Percentiles rank a stretch among this genome's conserved stretches.
Evolutionary conservation across 2,329 filamentous ascomycete species (phyloP).

Genomic region (Trichoderma cornu-damae): DNA sequence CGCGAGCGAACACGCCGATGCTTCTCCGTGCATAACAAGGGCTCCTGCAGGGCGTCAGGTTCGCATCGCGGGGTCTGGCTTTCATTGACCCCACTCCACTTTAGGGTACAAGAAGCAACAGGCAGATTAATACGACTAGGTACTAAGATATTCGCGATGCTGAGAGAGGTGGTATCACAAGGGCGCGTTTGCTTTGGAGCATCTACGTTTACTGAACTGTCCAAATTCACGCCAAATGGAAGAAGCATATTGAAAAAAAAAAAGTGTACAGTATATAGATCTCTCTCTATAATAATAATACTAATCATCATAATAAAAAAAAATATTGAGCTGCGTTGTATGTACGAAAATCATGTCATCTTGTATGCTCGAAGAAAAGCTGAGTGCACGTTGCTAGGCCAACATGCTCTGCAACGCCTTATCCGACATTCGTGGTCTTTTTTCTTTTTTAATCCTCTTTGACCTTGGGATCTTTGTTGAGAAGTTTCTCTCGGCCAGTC

Average conservation of each 20-base stretch:
- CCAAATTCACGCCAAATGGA: too few species aligned
- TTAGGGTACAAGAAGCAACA: background rate
- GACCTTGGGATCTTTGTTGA: constrained; percentile 41
- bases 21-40: too few species aligned
- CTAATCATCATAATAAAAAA: background rate
- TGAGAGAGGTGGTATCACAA: too few species aligned
- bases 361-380: background rate
- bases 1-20: too few species aligned
- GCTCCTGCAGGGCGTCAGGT: constrained; percentile 8
- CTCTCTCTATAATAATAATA: background rate
- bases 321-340: background rate
- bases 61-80: constrained; percentile 11
- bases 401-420: background rate
- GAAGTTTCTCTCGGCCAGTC: constrained; percentile 45
- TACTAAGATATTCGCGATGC: too few species aligned
- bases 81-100: background rate
- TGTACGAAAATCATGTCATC: background rate
- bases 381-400: background rate
- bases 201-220: too few species aligned
- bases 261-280: too few species aligned
- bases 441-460: constrained; percentile 37
- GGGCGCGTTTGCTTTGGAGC: too few species aligned
- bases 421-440: background rate
- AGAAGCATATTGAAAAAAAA: too few species aligned
- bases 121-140: too few species aligned